phyloP scores from a whole-genome alignment of 2,329 filamentous ascomycete species.

The Alternaria gaisen region DNA sequence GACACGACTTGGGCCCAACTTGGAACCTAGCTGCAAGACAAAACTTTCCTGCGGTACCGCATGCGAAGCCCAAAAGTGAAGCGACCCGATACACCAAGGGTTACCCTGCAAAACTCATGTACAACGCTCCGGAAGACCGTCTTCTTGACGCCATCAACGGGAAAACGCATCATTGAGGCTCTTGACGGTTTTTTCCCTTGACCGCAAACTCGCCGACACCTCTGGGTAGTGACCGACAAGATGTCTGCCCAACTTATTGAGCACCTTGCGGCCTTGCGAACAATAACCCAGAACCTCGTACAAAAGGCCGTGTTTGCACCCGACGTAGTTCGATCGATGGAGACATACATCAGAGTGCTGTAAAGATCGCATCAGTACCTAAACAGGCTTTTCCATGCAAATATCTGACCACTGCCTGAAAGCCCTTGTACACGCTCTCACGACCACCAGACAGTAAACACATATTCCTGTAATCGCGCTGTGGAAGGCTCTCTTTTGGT shows the following conservation, averaged over 20 bases:
- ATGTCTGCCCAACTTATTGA: not conserved
- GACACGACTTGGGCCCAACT: not conserved
- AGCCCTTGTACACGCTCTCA: not conserved
- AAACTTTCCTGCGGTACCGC: not conserved
- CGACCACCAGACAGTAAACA: not conserved
- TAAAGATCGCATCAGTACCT: not conserved
- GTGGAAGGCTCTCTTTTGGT: not conserved
- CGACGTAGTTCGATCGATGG: not conserved
- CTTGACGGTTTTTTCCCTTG: constrained; percentile 6
- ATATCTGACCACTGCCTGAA: not conserved
- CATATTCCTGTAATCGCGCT: not conserved
- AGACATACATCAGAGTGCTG: not conserved
- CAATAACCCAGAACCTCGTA: constrained; percentile 1
- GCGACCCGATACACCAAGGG: constrained; percentile 7
- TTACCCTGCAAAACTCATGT: constrained; percentile 3
- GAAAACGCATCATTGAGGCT: not conserved
- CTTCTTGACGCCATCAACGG: not conserved
- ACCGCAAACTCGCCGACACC: not conserved
- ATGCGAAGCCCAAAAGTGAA: constrained; percentile 8
- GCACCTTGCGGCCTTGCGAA: not conserved
- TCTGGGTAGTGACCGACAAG: not conserved
- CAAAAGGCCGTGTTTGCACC: not conserved
- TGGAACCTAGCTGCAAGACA: not conserved
- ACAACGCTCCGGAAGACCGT: not conserved
- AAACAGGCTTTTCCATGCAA: not conserved